phyloP scores from a whole-genome alignment of 495 filamentous ascomycete species.

The Tuber umbilicatum region DNA sequence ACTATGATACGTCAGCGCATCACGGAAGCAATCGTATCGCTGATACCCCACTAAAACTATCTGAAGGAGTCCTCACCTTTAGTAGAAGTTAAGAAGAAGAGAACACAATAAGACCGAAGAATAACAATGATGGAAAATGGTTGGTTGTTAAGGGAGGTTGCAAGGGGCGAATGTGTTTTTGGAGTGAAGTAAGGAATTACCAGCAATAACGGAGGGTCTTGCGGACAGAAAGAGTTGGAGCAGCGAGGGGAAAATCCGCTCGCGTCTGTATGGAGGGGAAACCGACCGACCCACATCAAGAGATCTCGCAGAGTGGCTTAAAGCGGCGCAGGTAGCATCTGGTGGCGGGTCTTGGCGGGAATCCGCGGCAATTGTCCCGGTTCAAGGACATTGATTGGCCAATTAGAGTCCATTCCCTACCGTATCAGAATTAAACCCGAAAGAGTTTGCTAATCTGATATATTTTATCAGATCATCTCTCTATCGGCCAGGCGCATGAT shows the following conservation, averaged over 20 bases:
- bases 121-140: neutral
- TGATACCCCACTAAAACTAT: neutral
- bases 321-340: neutral
- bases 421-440: neutral
- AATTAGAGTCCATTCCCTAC: neutral
- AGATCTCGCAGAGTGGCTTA: slow-evolving; percentile 4
- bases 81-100: neutral
- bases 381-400: neutral
- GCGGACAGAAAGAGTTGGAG: neutral
- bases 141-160: neutral
- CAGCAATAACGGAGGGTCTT: neutral
- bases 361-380: neutral
- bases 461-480: neutral
- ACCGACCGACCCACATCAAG: neutral
- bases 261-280: neutral
- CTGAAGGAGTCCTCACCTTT: neutral
- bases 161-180: neutral
- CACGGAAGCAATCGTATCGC: slow-evolving; percentile 3
- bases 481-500: neutral
- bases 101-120: neutral
- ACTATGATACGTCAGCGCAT: slow-evolving; percentile 34
- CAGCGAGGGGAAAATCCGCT: neutral
- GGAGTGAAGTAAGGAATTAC: neutral
- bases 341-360: neutral
- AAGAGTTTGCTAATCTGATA: neutral